These are phyloP conservation scores for Pestalotiopsis sp. DNA, from an alignment of 2,329 filamentous ascomycete genomes.

Conservation along the genomic window DNA sequence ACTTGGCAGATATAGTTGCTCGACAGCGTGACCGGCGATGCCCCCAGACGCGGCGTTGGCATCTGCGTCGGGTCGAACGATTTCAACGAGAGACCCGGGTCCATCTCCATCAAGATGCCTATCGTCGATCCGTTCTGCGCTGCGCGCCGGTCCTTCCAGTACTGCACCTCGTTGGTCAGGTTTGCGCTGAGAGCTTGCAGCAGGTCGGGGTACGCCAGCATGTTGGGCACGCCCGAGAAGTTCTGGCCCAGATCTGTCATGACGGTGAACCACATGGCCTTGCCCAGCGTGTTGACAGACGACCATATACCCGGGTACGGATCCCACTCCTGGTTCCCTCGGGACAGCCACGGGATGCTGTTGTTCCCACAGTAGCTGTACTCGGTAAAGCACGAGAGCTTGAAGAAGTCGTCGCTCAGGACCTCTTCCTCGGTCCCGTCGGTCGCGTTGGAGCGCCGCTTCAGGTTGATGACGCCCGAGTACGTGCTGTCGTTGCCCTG, in stretches of 20 bases:
- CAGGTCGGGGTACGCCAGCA: slow-evolving; percentile 19
- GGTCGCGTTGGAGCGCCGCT: background rate
- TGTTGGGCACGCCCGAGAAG: slow-evolving; percentile 16
- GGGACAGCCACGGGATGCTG: slow-evolving; percentile 11
- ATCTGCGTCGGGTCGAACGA: background rate
- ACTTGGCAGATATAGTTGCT: slow-evolving; percentile 21
- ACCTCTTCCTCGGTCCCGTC: slow-evolving; percentile 16
- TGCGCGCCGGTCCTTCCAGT: background rate
- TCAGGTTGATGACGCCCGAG: background rate
- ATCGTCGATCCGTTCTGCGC: background rate
- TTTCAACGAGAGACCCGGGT: background rate
- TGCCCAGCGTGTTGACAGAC: slow-evolving; percentile 14
- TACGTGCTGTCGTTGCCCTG: slow-evolving; percentile 11
- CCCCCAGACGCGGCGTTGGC: background rate
- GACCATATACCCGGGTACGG: slow-evolving; percentile 18
- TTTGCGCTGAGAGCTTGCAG: slow-evolving; percentile 20
- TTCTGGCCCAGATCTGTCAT: slow-evolving; percentile 22
- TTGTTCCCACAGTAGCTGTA: slow-evolving; percentile 6
- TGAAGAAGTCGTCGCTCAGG: slow-evolving; percentile 18
- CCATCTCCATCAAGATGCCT: background rate
- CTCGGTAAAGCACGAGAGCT: slow-evolving; percentile 16
- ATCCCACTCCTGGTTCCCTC: slow-evolving; percentile 1
- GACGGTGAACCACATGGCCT: slow-evolving; percentile 20
- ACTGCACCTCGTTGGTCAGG: slow-evolving; percentile 19
- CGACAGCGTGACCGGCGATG: background rate